These are phyloP conservation scores for Coleophoma eucalyptorum DNA, from an alignment of 2,329 filamentous ascomycete genomes.

Conservation along the genomic window DNA sequence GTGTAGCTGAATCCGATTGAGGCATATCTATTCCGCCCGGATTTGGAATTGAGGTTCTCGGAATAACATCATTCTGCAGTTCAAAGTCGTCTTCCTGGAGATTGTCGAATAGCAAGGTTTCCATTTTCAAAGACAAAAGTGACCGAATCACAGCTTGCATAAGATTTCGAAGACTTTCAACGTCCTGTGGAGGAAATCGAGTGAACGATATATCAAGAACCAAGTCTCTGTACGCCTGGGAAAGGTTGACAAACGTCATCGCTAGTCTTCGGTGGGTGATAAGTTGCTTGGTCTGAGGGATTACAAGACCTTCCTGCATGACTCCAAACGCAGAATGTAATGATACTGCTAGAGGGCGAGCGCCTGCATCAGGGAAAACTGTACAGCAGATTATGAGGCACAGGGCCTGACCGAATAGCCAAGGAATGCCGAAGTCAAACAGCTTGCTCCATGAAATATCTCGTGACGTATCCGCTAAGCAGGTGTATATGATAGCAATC, in stretches of 20 bases:
- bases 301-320: slow-evolving; percentile 37
- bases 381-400: slow-evolving; percentile 43
- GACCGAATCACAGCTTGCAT: slow-evolving; percentile 52
- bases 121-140: slow-evolving; percentile 46
- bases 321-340: slow-evolving; percentile 42
- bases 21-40: too few species aligned
- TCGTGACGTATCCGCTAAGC: slow-evolving; percentile 43
- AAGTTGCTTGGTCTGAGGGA: slow-evolving; percentile 31
- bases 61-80: neutral
- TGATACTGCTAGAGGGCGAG: slow-evolving; percentile 43
- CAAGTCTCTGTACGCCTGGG: slow-evolving; percentile 52
- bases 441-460: slow-evolving; percentile 46
- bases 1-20: too few species aligned
- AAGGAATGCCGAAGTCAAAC: slow-evolving; percentile 49
- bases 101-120: slow-evolving; percentile 40
- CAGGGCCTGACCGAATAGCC: slow-evolving; percentile 51
- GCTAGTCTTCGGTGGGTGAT: slow-evolving; percentile 40
- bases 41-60: neutral
- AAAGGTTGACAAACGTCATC: slow-evolving; percentile 50
- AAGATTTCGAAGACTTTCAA: slow-evolving; percentile 46
- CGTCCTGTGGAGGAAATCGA: slow-evolving; percentile 45
- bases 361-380: slow-evolving; percentile 52
- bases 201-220: slow-evolving; percentile 53
- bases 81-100: slow-evolving; percentile 10
- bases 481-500: slow-evolving; percentile 50